Evolutionary conservation across 2,329 filamentous ascomycete genomes (phyloP), one percentile per base, ranked within the genome.

Genomic region (Clonostachys rhizophaga): DNA sequence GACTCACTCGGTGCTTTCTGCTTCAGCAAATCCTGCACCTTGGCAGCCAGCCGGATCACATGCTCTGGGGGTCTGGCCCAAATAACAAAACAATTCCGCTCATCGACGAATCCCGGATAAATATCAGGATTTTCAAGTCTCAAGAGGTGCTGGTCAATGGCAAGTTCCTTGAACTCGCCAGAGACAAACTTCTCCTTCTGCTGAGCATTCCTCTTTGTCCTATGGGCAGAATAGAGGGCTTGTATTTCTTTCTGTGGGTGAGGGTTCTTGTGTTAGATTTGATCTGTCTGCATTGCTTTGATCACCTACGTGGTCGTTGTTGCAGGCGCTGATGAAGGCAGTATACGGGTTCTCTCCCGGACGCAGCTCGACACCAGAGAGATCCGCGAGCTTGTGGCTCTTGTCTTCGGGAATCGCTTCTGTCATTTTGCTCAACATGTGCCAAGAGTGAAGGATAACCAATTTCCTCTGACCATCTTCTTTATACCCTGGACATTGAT

Each of bases 41-140:
- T 76, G 3, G 70, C 66, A 4, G 92, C 81, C 49, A 97, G 68
- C 17, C 76, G 68, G 42, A 86, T 74, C 16, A 96, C 74, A 54
- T 86, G 81, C 42, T 80, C 68, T 1, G 91, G 87, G 14, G 92
- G 92, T 7, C 91, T 77, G 5, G 88, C 89, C 90, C 91, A 96
- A 60, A 96, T 84, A 1, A 91, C 88, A 11, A 96, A 74, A 61
- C 91, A 95, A 58, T 96, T 78, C 39, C 92, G 76, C 40, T 81
- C 79, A 61, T 97, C 92, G 45, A 74, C 64, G 61, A 87, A 95
- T 1, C 80, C 81, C 1, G 83, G 84, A 52, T 89, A 77, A 35
- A 85, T 68, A 1, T 75, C 66, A 2, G 78, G 78, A 40, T 84
- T 75, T 54, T 86, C 78, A 34, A 96, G 69, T 47, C 84, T 84